Percentiles rank a stretch among this genome's conserved stretches.
Evolutionary conservation across 768 basidiomycete genomes (phyloP).

Genomic region (Sarcodon aspratus): DNA sequence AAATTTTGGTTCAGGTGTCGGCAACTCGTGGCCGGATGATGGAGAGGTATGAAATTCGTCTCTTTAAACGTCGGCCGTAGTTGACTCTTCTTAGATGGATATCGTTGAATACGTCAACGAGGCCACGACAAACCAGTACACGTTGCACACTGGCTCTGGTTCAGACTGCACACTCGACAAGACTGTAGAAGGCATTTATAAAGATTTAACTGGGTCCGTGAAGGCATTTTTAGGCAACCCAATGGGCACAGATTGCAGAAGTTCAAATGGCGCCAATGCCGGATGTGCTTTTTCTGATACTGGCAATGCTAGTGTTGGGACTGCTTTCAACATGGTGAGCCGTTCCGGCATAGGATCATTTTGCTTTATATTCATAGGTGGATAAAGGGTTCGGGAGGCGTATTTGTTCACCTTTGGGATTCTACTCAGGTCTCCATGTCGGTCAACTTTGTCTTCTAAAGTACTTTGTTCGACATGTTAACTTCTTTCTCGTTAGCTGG

Average conservation of each 20-base stretch:
- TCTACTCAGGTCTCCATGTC: conserved; percentile 26
- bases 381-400: conserved; percentile 21
- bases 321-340: conserved; percentile 27
- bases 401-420: conserved; percentile 29
- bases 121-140: conserved; percentile 28
- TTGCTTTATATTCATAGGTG: too few relatives aligned
- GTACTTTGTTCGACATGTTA: too few relatives aligned
- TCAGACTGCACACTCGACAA: conserved; percentile 21
- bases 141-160: conserved; percentile 26
- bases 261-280: conserved; percentile 18
- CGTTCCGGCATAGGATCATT: too few relatives aligned
- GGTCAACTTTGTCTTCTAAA: too few relatives aligned
- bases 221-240: conserved; percentile 17
- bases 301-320: conserved; percentile 24
- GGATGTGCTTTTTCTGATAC: conserved; percentile 30
- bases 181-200: conserved; percentile 3
- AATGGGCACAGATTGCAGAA: conserved; percentile 20
- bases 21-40: conserved; percentile 9
- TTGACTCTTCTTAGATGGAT: conserved; percentile 21
- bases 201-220: background rate
- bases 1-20: background rate
- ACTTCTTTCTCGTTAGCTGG: conserved; percentile 18
- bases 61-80: conserved; percentile 2
- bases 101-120: conserved; percentile 33
- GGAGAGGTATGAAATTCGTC: conserved; percentile 1